phyloP scores from a whole-genome alignment of 2,329 filamentous ascomycete genomes.

The Colletotrichum abscissum region DNA sequence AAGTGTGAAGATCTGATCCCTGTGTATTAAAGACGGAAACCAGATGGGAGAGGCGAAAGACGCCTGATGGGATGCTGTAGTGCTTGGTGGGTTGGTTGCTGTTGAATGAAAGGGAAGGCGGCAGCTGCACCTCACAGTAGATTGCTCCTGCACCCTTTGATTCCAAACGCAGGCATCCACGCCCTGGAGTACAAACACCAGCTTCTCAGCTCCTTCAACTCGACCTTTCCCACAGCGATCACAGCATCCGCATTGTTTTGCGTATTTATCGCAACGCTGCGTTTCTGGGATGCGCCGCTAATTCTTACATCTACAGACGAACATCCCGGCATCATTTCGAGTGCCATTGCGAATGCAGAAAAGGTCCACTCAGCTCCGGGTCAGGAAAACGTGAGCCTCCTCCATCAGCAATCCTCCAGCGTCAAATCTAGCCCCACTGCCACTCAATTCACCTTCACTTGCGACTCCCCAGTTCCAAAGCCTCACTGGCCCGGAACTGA shows the following conservation, averaged over 20 bases:
- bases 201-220: neutral
- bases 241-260: neutral
- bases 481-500: slow-evolving; percentile 77
- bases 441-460: slow-evolving; percentile 96
- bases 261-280: neutral
- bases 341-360: slow-evolving; percentile 89
- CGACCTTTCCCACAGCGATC: neutral
- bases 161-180: neutral
- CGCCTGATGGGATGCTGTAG: neutral
- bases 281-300: slow-evolving; percentile 22
- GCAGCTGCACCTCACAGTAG: neutral
- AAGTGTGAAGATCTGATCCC: slow-evolving; percentile 42
- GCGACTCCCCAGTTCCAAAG: slow-evolving; percentile 87
- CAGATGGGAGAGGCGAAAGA: neutral
- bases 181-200: neutral
- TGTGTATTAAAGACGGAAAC: neutral
- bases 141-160: neutral
- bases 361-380: slow-evolving; percentile 72
- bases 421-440: slow-evolving; percentile 75
- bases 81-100: neutral
- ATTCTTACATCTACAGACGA: slow-evolving; percentile 52
- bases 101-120: neutral
- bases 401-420: slow-evolving; percentile 73
- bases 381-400: slow-evolving; percentile 82
- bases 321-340: slow-evolving; percentile 84